Evolutionary conservation across 345 rosid species (phyloP).

Genomic region (Salix purpurea): DNA sequence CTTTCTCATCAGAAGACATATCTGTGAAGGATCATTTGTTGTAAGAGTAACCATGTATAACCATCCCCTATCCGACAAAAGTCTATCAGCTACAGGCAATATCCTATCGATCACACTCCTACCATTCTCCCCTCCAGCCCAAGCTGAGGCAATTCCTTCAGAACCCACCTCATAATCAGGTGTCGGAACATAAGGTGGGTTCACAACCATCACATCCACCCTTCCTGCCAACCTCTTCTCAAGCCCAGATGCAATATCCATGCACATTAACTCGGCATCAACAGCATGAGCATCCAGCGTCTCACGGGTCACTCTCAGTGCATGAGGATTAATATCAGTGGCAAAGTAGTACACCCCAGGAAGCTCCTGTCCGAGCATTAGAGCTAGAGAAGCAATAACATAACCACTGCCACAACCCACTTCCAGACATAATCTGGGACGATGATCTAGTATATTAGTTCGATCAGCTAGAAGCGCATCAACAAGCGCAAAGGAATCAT

Average conservation of each 20-base stretch:
- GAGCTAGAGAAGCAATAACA: slow-evolving; percentile 77
- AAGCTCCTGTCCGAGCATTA: slow-evolving; percentile 47
- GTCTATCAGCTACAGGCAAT: slow-evolving; percentile 50
- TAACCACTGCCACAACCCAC: slow-evolving; percentile 85
- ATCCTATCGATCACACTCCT: slow-evolving; percentile 56
- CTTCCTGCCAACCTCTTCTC: slow-evolving; percentile 59
- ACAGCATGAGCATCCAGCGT: slow-evolving; percentile 71
- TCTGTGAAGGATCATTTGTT: slow-evolving; percentile 49
- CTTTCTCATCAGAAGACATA: slow-evolving; percentile 64
- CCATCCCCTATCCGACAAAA: slow-evolving; percentile 76
- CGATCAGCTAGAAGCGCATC: slow-evolving; percentile 79
- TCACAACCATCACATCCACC: slow-evolving; percentile 79
- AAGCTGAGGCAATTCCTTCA: slow-evolving; percentile 61
- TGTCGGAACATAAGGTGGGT: slow-evolving; percentile 94
- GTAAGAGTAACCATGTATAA: slow-evolving; percentile 65
- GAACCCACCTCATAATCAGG: slow-evolving; percentile 79
- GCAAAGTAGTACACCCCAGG: slow-evolving; percentile 48
- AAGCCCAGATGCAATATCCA: slow-evolving; percentile 61
- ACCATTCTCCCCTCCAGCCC: slow-evolving; percentile 93
- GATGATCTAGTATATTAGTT: slow-evolving; percentile 48
- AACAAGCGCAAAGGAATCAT: slow-evolving; percentile 85
- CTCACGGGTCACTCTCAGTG: slow-evolving; percentile 50
- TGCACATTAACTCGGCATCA: slow-evolving; percentile 55
- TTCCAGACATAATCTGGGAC: slow-evolving; percentile 67
- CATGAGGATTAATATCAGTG: slow-evolving; percentile 64